Evolutionary conservation across 2,329 filamentous ascomycete species (phyloP), one percentile per base, ranked within the genome.

Genomic region (Pestalotiopsis sp.): DNA sequence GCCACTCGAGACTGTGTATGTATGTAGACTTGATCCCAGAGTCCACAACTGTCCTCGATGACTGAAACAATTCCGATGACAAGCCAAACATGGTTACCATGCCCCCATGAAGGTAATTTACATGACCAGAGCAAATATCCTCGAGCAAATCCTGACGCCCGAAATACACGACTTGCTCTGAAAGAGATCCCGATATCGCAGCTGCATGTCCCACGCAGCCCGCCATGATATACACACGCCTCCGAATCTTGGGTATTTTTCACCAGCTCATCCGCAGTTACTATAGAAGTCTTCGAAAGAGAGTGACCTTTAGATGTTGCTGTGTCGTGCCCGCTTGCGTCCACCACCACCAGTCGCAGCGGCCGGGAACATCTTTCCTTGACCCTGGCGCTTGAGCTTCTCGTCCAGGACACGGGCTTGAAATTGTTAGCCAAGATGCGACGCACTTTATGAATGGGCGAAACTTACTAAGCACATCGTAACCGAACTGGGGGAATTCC

Each of bases 401-500:
- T 90, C 86, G 82, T 91, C 88, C 78, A 91, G 80, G 23, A 91
- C 88, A 69, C 88, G 88, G 17, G 88, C 88, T 90, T 75, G 59
- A 31, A 20, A 52, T 62, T n/a, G 57, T 64, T 45, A 70, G 71
- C 77, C 67, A 76, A 73, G 9, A 6, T 17, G n/a, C 77, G 23
- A 11, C 5, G 7, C 14, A 25, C n/a, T 9, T 36, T 2, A 11
- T n/a, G 20, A 58, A 13, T 4, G 17, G 66, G 36, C 64, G 31
- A 4, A 67, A 83, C 86, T 73, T 84, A 94, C 90, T 94, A 70
- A 98, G 88, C 68, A 98, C 93, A 80, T 98, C 95, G 83, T 95
- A 98, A 77, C 92, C 92, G 78, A 98, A 98, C 78, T 97, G 92
- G 20, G 95, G 95, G 78, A 91, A 94, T 82, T 97, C 93, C 78